Conservation (phyloP, 2,329 filamentous ascomycete species). For the Aplosporella prunicola region DNA sequence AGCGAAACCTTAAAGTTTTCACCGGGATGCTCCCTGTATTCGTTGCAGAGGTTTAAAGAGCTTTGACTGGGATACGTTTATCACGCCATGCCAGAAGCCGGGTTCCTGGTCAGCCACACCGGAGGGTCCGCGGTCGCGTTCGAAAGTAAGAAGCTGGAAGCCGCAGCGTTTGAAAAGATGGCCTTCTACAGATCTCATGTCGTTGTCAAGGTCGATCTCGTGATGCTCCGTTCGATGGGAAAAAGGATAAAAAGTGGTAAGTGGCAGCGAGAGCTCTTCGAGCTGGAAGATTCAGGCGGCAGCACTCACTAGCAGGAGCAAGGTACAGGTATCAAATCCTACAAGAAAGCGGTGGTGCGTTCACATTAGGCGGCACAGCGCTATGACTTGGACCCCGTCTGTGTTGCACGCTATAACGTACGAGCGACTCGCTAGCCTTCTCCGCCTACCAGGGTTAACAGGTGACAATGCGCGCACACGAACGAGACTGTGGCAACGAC, state of each 20-base stretch:
- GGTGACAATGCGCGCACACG: too few relatives aligned
- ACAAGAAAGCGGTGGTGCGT: too few relatives aligned
- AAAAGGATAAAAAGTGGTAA: conserved; percentile 19
- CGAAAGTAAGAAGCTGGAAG: conserved; percentile 4
- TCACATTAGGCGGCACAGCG: too few relatives aligned
- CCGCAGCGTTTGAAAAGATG: conserved; percentile 11
- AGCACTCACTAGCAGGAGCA: too few relatives aligned
- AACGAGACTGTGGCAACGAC: too few relatives aligned
- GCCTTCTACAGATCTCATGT: conserved; percentile 24
- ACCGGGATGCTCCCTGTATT: conserved; percentile 14
- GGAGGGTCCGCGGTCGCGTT: conserved; percentile 17
- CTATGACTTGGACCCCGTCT: too few relatives aligned
- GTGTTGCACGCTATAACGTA: too few relatives aligned
- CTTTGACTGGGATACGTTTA: conserved; percentile 14
- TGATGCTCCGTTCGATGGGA: conserved; percentile 21
- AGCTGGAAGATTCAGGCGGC: too few relatives aligned
- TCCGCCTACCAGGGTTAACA: too few relatives aligned
- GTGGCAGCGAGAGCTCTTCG: neutral
- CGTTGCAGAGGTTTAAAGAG: conserved; percentile 10
- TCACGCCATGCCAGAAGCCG: conserved; percentile 15
- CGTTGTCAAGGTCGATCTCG: conserved; percentile 16
- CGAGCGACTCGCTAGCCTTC: too few relatives aligned
- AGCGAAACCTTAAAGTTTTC: conserved; percentile 10
- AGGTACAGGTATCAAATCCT: too few relatives aligned
- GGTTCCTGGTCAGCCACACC: conserved; percentile 12